These are phyloP conservation scores for Berberis vulgaris DNA, from an alignment of 164 flowering plant genomes.

Conservation along the genomic window DNA sequence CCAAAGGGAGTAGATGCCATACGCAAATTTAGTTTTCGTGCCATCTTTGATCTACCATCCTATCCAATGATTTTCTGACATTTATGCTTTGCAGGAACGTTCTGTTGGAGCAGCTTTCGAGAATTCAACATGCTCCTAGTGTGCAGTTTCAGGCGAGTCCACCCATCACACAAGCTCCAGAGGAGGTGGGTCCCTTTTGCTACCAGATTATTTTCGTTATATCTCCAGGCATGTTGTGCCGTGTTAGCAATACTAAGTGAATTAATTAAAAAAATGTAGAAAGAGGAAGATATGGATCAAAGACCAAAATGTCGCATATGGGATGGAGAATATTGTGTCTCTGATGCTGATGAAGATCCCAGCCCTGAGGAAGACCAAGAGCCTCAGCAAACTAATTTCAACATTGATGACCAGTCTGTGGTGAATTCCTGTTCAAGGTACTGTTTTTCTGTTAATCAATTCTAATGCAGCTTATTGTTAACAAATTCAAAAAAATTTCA, in stretches of 20 bases:
- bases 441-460: no score
- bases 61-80: not conserved
- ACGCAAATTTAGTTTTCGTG: no score
- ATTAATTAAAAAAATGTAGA: constrained; percentile 28
- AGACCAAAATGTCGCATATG: constrained; percentile 65
- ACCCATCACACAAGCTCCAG: constrained; percentile 48
- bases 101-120: constrained; percentile 72
- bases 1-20: no score
- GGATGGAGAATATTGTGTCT: constrained; percentile 59
- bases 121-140: constrained; percentile 69
- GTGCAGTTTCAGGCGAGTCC: constrained; percentile 72
- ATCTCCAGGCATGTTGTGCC: constrained; percentile 1
- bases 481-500: no score
- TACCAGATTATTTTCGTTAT: not conserved
- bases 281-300: constrained; percentile 59
- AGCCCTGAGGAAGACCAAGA: not conserved
- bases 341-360: constrained; percentile 52
- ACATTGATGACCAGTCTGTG: not conserved
- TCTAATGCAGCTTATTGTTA: no score
- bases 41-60: not conserved
- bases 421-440: constrained; percentile 3
- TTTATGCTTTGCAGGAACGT: constrained; percentile 27
- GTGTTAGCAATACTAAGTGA: not conserved
- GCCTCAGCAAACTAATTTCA: not conserved
- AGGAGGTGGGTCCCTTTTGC: constrained; percentile 38